Evolutionary conservation across 805 yeast species (phyloP).

Genomic region (Wickerhamiella qilinensis): DNA sequence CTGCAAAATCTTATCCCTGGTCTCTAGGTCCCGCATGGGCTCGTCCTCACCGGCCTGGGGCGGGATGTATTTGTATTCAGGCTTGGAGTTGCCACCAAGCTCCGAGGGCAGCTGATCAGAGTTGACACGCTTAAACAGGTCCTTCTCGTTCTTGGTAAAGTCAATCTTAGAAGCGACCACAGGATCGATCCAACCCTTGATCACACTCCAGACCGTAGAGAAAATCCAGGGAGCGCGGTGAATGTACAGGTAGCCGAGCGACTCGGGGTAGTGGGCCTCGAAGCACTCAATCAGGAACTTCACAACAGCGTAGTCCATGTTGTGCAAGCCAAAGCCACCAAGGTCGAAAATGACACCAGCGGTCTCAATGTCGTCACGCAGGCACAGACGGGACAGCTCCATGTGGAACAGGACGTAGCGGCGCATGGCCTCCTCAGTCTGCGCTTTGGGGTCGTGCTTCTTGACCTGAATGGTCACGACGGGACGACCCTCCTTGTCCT

Average conservation of each 20-base stretch:
- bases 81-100: constrained; percentile 58
- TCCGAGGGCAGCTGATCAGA: constrained; percentile 44
- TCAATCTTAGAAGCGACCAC: constrained; percentile 84
- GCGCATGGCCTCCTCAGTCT: constrained; percentile 55
- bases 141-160: constrained; percentile 58
- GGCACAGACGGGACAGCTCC: constrained; percentile 64
- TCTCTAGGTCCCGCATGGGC: constrained; percentile 28
- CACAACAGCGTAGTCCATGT: constrained; percentile 86
- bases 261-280: constrained; percentile 95
- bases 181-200: constrained; percentile 91
- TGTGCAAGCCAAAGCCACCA: constrained; percentile 69
- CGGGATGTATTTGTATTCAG: constrained; percentile 39
- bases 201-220: constrained; percentile 83
- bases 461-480: constrained; percentile 68
- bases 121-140: constrained; percentile 47
- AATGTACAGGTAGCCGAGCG: constrained; percentile 65
- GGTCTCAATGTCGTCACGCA: constrained; percentile 61
- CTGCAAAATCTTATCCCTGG: constrained; percentile 28
- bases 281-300: constrained; percentile 77
- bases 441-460: constrained; percentile 53
- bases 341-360: constrained; percentile 78
- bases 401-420: constrained; percentile 59
- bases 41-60: constrained; percentile 50
- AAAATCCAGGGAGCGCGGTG: constrained; percentile 97
- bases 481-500: constrained; percentile 60